Evolutionary conservation across 1,284 basidiomycete genomes (phyloP).

Genomic region (Microbotryomycetes sp.): DNA sequence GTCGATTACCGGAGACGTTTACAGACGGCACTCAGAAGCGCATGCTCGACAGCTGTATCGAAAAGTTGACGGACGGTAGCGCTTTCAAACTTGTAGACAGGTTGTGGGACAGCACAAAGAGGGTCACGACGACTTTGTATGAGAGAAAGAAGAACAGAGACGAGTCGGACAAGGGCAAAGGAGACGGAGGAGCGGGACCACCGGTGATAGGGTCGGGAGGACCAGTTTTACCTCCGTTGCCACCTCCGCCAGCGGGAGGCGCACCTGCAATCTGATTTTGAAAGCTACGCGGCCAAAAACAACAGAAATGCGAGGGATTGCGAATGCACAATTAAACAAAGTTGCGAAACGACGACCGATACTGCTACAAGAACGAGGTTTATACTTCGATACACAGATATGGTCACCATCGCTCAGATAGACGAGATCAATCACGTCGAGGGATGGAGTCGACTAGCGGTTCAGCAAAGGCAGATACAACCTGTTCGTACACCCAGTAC

Average conservation of each 20-base stretch:
- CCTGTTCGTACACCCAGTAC: constrained; percentile 55
- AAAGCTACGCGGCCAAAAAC: too few species aligned
- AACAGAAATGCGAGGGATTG: too few species aligned
- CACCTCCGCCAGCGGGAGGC: not conserved
- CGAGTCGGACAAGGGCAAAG: not conserved
- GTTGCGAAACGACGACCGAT: too few species aligned
- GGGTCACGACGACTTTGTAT: constrained; percentile 4
- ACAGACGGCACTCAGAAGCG: constrained; percentile 23
- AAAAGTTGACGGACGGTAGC: constrained; percentile 22
- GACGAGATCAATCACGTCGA: too few species aligned
- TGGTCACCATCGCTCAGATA: too few species aligned
- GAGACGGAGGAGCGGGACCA: not conserved
- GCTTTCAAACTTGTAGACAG: constrained; percentile 17
- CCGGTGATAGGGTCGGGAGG: not conserved
- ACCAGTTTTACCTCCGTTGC: not conserved
- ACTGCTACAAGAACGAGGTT: too few species aligned
- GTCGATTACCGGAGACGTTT: constrained; percentile 17
- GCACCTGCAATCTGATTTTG: too few species aligned
- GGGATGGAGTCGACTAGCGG: too few species aligned
- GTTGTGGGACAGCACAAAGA: constrained; percentile 8
- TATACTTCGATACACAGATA: too few species aligned
- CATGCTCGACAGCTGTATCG: constrained; percentile 11
- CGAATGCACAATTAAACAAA: too few species aligned
- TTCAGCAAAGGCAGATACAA: constrained; percentile 35
- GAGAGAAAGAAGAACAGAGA: constrained; percentile 11